These are phyloP conservation scores for Nadsonia fulvescens DNA, from an alignment of 805 yeast species.

Conservation along the genomic window DNA sequence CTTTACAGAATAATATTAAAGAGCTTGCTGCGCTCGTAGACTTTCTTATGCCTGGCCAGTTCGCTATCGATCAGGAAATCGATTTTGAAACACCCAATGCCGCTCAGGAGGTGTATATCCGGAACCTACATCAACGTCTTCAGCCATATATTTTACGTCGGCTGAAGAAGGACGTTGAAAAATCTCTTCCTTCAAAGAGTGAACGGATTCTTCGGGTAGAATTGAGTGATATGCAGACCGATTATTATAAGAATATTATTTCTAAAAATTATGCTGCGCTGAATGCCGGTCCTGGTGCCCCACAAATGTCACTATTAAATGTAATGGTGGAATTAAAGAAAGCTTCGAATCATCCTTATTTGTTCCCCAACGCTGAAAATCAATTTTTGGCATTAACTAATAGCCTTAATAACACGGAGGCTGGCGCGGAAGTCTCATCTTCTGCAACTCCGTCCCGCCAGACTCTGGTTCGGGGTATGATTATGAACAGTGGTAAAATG, in stretches of 20 bases:
- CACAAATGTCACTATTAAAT: slow-evolving; percentile 74
- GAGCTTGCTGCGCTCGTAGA: slow-evolving; percentile 91
- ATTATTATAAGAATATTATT: slow-evolving; percentile 82
- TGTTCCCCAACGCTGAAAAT: slow-evolving; percentile 85
- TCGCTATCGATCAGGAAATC: slow-evolving; percentile 81
- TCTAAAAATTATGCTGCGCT: slow-evolving; percentile 85
- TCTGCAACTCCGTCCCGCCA: too few species aligned
- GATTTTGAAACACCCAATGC: slow-evolving; percentile 81
- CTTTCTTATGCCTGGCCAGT: slow-evolving; percentile 89
- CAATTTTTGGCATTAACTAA: slow-evolving; percentile 33
- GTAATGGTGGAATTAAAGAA: slow-evolving; percentile 92
- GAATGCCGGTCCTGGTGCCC: slow-evolving; percentile 60
- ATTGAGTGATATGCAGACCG: slow-evolving; percentile 85
- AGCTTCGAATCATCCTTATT: slow-evolving; percentile 92
- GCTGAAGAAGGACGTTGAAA: slow-evolving; percentile 92
- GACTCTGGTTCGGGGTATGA: slow-evolving; percentile 68
- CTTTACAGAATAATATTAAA: slow-evolving; percentile 85
- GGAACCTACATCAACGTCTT: slow-evolving; percentile 63
- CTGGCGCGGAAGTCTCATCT: too few species aligned
- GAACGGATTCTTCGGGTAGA: slow-evolving; percentile 93
- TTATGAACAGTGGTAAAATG: slow-evolving; percentile 98
- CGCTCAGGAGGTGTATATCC: slow-evolving; percentile 76
- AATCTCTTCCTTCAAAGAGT: slow-evolving; percentile 86
- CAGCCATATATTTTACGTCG: slow-evolving; percentile 89
- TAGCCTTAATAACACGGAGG: slow-evolving; percentile 18